Percentiles rank a stretch among this genome's conserved stretches.
phyloP scores from a whole-genome alignment of 1,139 yeast species.

The Nakaseomyces uthaithaninus region DNA sequence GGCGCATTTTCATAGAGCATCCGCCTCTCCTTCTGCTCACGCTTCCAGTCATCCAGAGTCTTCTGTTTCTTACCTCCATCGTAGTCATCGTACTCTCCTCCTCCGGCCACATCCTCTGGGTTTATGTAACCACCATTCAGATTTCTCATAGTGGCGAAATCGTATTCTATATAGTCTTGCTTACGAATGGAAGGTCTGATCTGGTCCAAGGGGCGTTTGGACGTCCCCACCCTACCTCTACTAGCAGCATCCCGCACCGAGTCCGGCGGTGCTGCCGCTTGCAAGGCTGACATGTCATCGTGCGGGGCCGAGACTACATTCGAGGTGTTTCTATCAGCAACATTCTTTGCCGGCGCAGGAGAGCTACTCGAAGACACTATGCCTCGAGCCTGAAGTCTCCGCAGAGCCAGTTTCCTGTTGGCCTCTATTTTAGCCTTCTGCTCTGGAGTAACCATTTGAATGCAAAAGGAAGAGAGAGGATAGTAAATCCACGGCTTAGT shows the following conservation, averaged over 20 bases:
- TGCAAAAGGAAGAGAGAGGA: no score
- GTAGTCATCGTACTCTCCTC: slow-evolving; percentile 21
- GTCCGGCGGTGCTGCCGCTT: slow-evolving; percentile 2
- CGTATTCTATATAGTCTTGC: slow-evolving; percentile 81
- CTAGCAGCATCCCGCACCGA: background rate
- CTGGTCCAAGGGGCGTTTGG: slow-evolving; percentile 13
- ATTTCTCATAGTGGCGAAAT: slow-evolving; percentile 83
- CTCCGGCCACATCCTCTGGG: slow-evolving; percentile 34
- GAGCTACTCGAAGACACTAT: slow-evolving; percentile 13
- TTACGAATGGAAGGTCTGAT: slow-evolving; percentile 39
- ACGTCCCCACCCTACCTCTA: background rate
- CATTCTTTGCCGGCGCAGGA: background rate
- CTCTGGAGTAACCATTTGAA: slow-evolving; percentile 43
- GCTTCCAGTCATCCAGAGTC: slow-evolving; percentile 72
- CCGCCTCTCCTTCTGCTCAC: slow-evolving; percentile 42
- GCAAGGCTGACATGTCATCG: background rate
- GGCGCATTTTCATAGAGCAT: slow-evolving; percentile 43
- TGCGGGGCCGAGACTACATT: background rate
- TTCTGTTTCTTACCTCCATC: slow-evolving; percentile 32
- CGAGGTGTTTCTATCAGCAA: background rate
- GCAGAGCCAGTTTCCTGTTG: slow-evolving; percentile 52
- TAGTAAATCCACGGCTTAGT: no score
- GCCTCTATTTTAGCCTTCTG: slow-evolving; percentile 40
- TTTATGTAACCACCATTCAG: slow-evolving; percentile 77
- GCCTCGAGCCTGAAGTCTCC: slow-evolving; percentile 40